Evolutionary conservation across 805 yeast genomes (phyloP).

Genomic region (Wickerhamomyces sydowiorum): DNA sequence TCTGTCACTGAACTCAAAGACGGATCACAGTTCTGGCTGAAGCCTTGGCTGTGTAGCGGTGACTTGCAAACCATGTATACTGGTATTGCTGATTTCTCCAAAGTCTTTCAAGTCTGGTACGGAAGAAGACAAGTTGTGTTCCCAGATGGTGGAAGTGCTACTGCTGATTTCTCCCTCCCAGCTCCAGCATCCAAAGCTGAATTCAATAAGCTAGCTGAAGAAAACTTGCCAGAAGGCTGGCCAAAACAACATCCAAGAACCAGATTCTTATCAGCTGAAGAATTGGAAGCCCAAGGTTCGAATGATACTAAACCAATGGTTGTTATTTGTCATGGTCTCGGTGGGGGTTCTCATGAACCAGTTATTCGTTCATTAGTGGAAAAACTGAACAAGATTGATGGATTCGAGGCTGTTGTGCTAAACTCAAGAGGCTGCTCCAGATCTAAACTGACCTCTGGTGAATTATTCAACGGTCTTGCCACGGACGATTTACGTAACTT

Average conservation of each 20-base stretch:
- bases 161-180: slow-evolving; percentile 67
- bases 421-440: slow-evolving; percentile 77
- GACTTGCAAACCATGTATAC: slow-evolving; percentile 73
- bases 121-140: slow-evolving; percentile 61
- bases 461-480: slow-evolving; percentile 60
- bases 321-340: slow-evolving; percentile 64
- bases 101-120: slow-evolving; percentile 54
- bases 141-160: slow-evolving; percentile 64
- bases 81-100: slow-evolving; percentile 45
- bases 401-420: slow-evolving; percentile 55
- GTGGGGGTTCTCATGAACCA: slow-evolving; percentile 78
- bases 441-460: slow-evolving; percentile 64
- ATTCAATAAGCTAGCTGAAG: slow-evolving; percentile 27
- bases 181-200: slow-evolving; percentile 22
- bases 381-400: slow-evolving; percentile 32
- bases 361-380: slow-evolving; percentile 53
- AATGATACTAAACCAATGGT: slow-evolving; percentile 44
- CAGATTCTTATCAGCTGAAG: slow-evolving; percentile 46
- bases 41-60: slow-evolving; percentile 66
- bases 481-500: slow-evolving; percentile 65
- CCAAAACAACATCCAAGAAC: slow-evolving; percentile 67
- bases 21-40: slow-evolving; percentile 46
- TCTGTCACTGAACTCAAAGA: slow-evolving; percentile 40
- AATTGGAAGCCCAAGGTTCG: slow-evolving; percentile 31
- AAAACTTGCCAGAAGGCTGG: slow-evolving; percentile 45